Evolutionary conservation across 441 rosid species (phyloP).

Genomic region (Kokia cookei): DNA sequence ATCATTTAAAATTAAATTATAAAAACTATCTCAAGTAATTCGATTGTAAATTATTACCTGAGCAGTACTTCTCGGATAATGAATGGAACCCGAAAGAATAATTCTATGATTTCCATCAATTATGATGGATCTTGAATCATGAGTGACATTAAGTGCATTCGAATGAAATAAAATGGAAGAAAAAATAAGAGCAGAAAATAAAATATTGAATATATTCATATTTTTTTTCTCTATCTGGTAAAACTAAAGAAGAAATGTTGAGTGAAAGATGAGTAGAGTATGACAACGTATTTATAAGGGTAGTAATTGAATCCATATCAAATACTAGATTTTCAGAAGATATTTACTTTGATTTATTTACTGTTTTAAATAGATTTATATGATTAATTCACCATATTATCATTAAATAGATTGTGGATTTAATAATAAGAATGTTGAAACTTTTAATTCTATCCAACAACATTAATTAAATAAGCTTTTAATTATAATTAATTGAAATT

Average conservation of each 20-base stretch:
- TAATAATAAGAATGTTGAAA: too few species aligned
- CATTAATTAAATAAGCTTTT: too few species aligned
- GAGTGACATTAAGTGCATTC: constrained; percentile 16
- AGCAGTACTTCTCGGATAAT: constrained; percentile 47
- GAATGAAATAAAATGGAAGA: too few species aligned
- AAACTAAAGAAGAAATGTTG: not conserved
- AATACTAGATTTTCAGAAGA: not conserved
- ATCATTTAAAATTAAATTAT: not conserved
- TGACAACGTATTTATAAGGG: not conserved
- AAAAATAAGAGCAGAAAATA: not conserved
- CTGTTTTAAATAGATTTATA: too few species aligned
- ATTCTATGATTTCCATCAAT: constrained; percentile 32
- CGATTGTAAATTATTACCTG: constrained; percentile 2
- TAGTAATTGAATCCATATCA: not conserved
- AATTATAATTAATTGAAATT: too few species aligned
- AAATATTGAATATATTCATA: not conserved
- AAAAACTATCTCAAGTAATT: not conserved
- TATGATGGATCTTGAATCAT: constrained; percentile 28
- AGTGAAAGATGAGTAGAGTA: not conserved
- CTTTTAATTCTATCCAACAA: too few species aligned
- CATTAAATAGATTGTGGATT: too few species aligned
- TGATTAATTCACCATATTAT: too few species aligned
- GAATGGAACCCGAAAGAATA: constrained; percentile 40
- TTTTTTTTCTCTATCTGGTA: too few species aligned
- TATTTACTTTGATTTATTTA: too few species aligned